Evolutionary conservation across 805 yeast species (phyloP), one percentile per base, ranked within the genome.

Genomic region (Monosporozyma aerobia): DNA sequence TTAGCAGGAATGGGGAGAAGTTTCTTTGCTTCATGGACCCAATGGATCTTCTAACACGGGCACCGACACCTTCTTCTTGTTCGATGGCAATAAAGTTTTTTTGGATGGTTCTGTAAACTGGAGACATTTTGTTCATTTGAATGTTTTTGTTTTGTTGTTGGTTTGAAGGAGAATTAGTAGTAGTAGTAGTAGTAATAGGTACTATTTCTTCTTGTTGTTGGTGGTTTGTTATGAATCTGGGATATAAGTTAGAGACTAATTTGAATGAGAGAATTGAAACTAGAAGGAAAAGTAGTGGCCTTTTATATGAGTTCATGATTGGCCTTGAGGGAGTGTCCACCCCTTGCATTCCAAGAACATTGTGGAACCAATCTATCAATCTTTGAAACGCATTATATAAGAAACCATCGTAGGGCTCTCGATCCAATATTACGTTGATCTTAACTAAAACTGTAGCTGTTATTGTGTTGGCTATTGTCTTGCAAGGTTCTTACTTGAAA

Each of bases 11-110:
- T 3, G 96, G 96, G 14, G 87, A 76, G 68, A 88, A 88, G 66
- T 84, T 83, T 61, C 90, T 76, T 75, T 82, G 77, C 25, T 75
- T 71, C 68, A 73, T 71, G 6, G 82, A 77, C 45, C 96, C 96
- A 53, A 88, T 81, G 5, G 94, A 81, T 61, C 96, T 75, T 65
- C 95, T 77, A 25, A 88, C 96, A 32, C 77, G 70, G 30, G 95
- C 95, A n/a, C 96, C 96, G 32, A 77, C 90, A 57, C 96, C 96
- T 69, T 88, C 96, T 19, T 83, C 75, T 62, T 83, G 89, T 60
- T 87, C 87, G 43, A 77, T 63, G 32, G 92, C 90, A 45, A 74
- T 62, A 59, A 81, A 72, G 33, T 73, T 68, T 60, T 79, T 79
- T 23, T 76, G 65, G 47, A 82, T 73, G 1, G 79, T 67, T 70